Percentiles rank a stretch among this genome's conserved stretches.
Conservation (phyloP, 106 monocot species). For the Alisma plantagoaquatica region DNA sequence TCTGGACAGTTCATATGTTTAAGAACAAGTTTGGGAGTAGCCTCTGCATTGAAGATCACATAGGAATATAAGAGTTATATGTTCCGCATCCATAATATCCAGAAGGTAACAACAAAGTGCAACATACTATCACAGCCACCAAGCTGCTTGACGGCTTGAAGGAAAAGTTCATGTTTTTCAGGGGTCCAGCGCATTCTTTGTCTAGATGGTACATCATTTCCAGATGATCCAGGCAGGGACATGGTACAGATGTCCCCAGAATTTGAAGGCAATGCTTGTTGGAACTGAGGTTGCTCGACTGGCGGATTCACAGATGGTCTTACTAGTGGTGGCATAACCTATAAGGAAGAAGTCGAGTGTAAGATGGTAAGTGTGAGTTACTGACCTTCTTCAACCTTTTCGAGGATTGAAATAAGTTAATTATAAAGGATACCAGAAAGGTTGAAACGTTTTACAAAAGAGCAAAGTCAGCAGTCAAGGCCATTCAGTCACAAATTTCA, state of each 20-base stretch:
- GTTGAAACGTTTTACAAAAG: too few relatives aligned
- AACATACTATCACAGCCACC: constrained; percentile 87
- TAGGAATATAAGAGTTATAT: not conserved
- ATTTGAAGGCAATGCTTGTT: constrained; percentile 29
- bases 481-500: too few relatives aligned
- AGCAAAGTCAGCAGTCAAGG: too few relatives aligned
- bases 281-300: constrained; percentile 14
- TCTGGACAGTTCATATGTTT: constrained; percentile 82
- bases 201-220: constrained; percentile 29
- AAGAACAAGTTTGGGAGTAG: constrained; percentile 89
- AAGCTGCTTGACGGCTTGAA: constrained; percentile 78
- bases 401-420: not conserved
- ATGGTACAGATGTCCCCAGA: constrained; percentile 21
- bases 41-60: constrained; percentile 30
- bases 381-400: not conserved
- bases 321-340: constrained; percentile 16
- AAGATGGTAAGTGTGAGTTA: too few relatives aligned
- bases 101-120: not conserved
- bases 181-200: constrained; percentile 83
- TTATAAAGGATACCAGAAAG: too few relatives aligned
- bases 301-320: constrained; percentile 12
- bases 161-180: constrained; percentile 78
- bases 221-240: constrained; percentile 24
- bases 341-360: not conserved
- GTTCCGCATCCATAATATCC: not conserved